Conservation (phyloP, 202 grass and related monocot species). For the Eragrostis tef region DNA sequence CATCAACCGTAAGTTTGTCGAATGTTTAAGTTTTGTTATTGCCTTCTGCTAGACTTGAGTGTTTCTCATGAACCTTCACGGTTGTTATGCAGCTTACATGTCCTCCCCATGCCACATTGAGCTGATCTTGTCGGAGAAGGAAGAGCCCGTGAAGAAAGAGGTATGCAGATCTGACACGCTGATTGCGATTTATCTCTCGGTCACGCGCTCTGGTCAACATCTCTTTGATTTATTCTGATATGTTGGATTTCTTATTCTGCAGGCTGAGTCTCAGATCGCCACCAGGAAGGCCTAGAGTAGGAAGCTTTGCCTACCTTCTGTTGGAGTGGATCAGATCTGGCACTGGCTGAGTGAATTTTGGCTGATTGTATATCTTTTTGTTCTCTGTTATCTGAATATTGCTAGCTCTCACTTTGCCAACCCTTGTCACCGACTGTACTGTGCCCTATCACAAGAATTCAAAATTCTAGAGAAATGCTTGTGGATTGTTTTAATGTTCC, state of each 20-base stretch:
- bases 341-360: constrained; percentile 41
- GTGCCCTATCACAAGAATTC: not conserved
- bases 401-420: constrained; percentile 33
- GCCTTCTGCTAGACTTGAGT: not conserved
- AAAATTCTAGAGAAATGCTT: not conserved
- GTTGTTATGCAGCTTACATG: constrained; percentile 55
- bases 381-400: constrained; percentile 34
- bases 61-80: not conserved
- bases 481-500: constrained; percentile 22
- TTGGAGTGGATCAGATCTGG: constrained; percentile 21
- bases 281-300: constrained; percentile 58
- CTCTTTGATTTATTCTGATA: not conserved
- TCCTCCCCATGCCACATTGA: constrained; percentile 63
- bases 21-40: not conserved
- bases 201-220: not conserved
- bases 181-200: too few species aligned
- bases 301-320: not conserved
- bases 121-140: constrained; percentile 63
- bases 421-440: not conserved
- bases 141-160: constrained; percentile 67
- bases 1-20: constrained; percentile 57
- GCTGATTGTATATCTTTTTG: constrained; percentile 7
- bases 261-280: constrained; percentile 60
- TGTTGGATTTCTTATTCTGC: not conserved
- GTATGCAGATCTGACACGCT: constrained; percentile 5